Evolutionary conservation across 2,329 filamentous ascomycete genomes (phyloP), one percentile per base, ranked within the genome.

Genomic region (Paecilomyces sp.): DNA sequence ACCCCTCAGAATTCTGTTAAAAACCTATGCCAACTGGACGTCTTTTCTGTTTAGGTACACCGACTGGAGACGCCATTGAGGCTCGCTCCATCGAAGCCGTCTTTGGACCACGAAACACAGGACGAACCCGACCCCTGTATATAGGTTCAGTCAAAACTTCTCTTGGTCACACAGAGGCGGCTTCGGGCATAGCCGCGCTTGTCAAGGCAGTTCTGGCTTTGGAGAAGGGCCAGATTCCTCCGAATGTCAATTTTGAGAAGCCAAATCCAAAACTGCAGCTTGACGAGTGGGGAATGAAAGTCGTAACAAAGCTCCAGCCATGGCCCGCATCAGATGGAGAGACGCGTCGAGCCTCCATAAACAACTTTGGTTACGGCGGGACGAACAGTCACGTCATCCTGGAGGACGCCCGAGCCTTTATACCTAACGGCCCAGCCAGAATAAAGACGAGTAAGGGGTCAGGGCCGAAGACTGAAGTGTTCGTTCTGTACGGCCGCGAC

Each of bases 141-240:
- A 41, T 41, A 13, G 36, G 36, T 7, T 53, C 25, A 8, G 50
- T 28, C 22, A 53, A 53, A 11, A 24, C 50, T 18, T 18, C 12
- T 41, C 55, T 62, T 13, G 61, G 62, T 6, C 62, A 63, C 50
- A 53, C 57, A 12, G 62, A 63, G 47, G 31, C 59, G 9, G 61
- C 59, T 3, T 53, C 59, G 15, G 62, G 62, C 13, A 25, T 64
- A 33, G 50, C 61, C 3, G 55, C 54, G 12, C 54, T 64, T 13
- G 47, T 64, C 28, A 64, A 64, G 50, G 56, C 51, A 11, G 50
- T 63, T 51, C 61, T 74, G 28, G 34, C 54, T 3, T 52, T 72
- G 13, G 62, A 63, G 30, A 57, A 58, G 28, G 54, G 55, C 15
- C 22, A 55, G 11, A 58, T 63, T 33, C 60, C 60, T 50, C 52